Evolutionary conservation across 1,284 basidiomycete species (phyloP), one percentile per base, ranked within the genome.

Genomic region (Ustilago cynodontis): DNA sequence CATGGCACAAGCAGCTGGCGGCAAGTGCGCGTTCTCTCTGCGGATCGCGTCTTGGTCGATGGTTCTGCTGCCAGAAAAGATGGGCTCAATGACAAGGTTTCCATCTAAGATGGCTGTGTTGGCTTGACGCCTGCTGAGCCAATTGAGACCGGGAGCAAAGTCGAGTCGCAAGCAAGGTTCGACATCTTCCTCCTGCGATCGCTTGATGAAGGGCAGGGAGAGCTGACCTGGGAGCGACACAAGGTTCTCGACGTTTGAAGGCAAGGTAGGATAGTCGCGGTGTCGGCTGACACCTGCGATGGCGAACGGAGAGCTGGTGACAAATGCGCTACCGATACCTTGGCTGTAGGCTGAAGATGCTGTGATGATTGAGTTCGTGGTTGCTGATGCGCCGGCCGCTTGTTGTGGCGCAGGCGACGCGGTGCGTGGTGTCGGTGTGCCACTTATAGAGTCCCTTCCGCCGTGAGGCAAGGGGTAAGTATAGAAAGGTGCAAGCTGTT

Each of bases 131-230:
- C 96, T 90, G 10, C 93, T 93, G 14, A 99, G 89, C 93, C 94
- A 98, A 80, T 94, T 95, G 29, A 99, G 89, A 14, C 94, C 94
- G 0, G 95, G 94, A 0, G 96, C 95, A n/a, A 94, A 88, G 84
- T 98, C 95, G 26, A 99, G 90, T 2, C 97, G 91, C 39, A 98
- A 88, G 0, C 94, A 94, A 0, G 96, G 94, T 77, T 99, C 97
- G 20, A 95, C 93, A 86, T 99, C 96, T 87, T 99, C 97, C 3
- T 89, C 88, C 28, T 93, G 87, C 22, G 95, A 87, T 35, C 96
- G 90, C 18, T 93, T 90, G 28, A 98, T 87, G 87, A 98, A 98
- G 0, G 95, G 92, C 53, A 95, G 89, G 0, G 91, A 90, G 29
- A 87, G 82, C 52, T 86, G 84, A 26, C 78, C 81, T 13, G 87